A percentile compares a stretch with the other conserved stretches of the same genome.
Evolutionary conservation across 305 asterid genomes (phyloP).

Genomic region (Fraxinus latifolia): DNA sequence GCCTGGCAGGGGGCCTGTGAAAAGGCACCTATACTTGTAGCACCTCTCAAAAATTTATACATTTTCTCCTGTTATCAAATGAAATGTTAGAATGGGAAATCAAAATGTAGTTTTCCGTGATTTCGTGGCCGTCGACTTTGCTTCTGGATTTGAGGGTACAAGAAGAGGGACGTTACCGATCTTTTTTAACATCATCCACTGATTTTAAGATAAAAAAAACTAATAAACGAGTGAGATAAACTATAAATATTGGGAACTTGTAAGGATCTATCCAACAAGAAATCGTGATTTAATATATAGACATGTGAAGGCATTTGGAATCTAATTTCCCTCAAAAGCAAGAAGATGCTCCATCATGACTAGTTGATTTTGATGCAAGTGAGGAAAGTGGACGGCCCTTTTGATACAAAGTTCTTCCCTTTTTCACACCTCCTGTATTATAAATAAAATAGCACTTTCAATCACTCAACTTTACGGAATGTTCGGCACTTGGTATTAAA

Average conservation of each 20-base stretch:
- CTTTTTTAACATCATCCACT: background rate
- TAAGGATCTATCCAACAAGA: background rate
- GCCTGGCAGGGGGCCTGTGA: too few species aligned
- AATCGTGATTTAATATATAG: background rate
- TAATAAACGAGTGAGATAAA: background rate
- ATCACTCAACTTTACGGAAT: background rate
- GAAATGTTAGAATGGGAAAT: too few species aligned
- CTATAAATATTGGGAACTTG: background rate
- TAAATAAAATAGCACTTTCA: slow-evolving; percentile 15
- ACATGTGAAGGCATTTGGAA: slow-evolving; percentile 51
- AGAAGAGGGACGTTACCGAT: background rate
- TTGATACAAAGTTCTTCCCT: slow-evolving; percentile 73
- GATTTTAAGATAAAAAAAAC: too few species aligned
- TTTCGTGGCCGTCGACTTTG: background rate
- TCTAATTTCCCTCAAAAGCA: slow-evolving; percentile 66
- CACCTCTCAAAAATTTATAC: too few species aligned
- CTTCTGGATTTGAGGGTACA: background rate
- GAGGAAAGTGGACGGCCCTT: slow-evolving; percentile 97
- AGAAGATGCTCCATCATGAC: slow-evolving; percentile 53
- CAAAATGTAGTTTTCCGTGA: background rate
- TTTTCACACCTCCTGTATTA: slow-evolving; percentile 55
- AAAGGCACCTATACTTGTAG: too few species aligned
- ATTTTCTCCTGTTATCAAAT: too few species aligned
- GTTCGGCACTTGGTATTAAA: background rate
- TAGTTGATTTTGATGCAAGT: slow-evolving; percentile 24